Evolutionary conservation across 2,329 filamentous ascomycete genomes (phyloP).

Genomic region (Beauveria rudraprayagi): DNA sequence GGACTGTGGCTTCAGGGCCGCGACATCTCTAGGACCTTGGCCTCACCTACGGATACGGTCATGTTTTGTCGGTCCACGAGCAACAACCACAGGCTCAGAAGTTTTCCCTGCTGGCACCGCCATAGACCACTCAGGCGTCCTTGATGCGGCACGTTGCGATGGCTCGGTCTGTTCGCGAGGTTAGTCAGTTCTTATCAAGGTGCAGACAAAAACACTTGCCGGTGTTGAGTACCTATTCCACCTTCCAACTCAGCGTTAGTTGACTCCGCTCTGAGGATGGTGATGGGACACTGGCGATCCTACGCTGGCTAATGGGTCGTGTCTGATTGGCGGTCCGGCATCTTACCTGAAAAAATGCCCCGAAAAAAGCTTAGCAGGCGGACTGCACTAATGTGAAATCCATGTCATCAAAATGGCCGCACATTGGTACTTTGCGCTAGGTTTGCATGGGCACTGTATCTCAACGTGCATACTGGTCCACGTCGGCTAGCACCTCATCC

Average conservation of each 20-base stretch:
- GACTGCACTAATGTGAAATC: neutral
- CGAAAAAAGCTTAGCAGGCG: neutral
- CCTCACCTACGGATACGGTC: no score
- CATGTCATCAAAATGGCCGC: neutral
- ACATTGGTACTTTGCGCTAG: neutral
- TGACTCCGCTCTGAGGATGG: neutral
- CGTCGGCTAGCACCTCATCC: neutral
- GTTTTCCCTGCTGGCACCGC: neutral
- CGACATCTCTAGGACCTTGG: neutral
- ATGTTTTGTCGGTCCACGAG: no score
- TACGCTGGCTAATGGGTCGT: neutral
- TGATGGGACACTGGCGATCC: neutral
- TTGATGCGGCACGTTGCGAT: neutral
- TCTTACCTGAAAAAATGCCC: neutral
- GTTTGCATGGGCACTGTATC: neutral
- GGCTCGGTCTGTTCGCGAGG: neutral
- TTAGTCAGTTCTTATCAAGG: neutral
- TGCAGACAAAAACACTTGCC: neutral
- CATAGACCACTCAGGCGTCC: neutral
- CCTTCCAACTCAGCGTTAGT: slow-evolving; percentile 10
- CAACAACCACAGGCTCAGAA: no score
- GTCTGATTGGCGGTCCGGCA: neutral
- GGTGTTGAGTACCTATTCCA: neutral
- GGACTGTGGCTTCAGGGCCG: neutral
- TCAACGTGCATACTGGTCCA: neutral